These are phyloP conservation scores for Monosporozyma unispora DNA, from an alignment of 805 yeast species.

Conservation along the genomic window DNA sequence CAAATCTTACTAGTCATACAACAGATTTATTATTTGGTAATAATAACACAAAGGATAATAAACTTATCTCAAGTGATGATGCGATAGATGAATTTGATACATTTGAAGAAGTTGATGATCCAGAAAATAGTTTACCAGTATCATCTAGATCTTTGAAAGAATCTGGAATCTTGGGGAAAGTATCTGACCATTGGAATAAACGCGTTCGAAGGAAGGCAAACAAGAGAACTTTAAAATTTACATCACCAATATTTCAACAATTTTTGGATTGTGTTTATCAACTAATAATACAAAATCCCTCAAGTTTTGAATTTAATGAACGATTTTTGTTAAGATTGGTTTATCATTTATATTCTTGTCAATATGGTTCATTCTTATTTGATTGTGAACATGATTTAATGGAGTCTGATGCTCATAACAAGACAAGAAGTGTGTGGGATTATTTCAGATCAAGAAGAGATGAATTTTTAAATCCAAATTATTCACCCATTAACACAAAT, in stretches of 20 bases:
- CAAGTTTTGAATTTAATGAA: constrained; percentile 77
- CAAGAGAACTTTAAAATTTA: constrained; percentile 40
- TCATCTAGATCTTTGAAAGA: neutral
- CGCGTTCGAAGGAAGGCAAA: neutral
- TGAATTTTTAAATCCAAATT: constrained; percentile 57
- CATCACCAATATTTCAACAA: constrained; percentile 93
- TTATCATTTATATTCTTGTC: constrained; percentile 88
- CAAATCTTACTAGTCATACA: constrained; percentile 6
- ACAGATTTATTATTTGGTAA: constrained; percentile 13
- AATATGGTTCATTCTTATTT: constrained; percentile 82
- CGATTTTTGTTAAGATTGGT: constrained; percentile 73
- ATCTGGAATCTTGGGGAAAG: neutral
- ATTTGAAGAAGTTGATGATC: constrained; percentile 3
- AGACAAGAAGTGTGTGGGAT: constrained; percentile 85
- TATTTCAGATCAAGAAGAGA: constrained; percentile 67
- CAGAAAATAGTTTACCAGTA: neutral
- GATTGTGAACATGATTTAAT: constrained; percentile 61
- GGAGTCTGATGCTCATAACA: constrained; percentile 33
- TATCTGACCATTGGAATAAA: constrained; percentile 1
- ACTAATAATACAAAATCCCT: constrained; percentile 58
- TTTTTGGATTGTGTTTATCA: constrained; percentile 87
- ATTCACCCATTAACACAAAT: constrained; percentile 10
- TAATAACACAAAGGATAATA: constrained; percentile 2
- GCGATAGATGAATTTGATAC: neutral
- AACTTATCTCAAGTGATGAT: no score